Evolutionary conservation across 371 early-diverging fungal species (phyloP).

Genomic region (Paramicrosporidium saccamoebae): DNA sequence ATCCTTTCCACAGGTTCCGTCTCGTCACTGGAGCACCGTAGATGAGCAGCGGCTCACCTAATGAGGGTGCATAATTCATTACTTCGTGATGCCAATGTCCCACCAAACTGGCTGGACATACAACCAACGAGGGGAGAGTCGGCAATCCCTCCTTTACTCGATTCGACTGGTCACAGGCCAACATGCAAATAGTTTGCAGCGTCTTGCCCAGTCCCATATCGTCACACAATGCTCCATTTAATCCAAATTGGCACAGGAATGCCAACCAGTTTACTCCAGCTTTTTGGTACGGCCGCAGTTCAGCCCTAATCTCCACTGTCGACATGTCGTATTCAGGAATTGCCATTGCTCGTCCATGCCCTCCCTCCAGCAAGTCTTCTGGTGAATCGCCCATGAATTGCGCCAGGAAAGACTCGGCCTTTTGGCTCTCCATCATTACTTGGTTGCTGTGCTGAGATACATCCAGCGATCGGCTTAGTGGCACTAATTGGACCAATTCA

Average conservation of each 20-base stretch:
- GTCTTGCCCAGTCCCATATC: conserved; percentile 98
- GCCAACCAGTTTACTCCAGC: conserved; percentile 93
- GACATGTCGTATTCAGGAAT: conserved; percentile 47
- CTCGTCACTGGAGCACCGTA: conserved; percentile 46
- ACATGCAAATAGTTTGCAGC: conserved; percentile 77
- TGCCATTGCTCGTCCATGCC: conserved; percentile 66
- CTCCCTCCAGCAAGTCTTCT: conserved; percentile 45
- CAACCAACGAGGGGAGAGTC: conserved; percentile 60
- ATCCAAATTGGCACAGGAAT: conserved; percentile 72
- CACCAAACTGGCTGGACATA: conserved; percentile 85
- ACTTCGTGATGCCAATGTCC: conserved; percentile 97
- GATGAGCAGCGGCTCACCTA: conserved; percentile 51
- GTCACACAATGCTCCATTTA: conserved; percentile 94
- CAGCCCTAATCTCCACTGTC: conserved; percentile 56
- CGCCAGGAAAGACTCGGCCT: conserved; percentile 44
- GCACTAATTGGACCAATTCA: conserved; percentile 61
- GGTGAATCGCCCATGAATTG: conserved; percentile 29
- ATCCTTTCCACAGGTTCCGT: conserved; percentile 7
- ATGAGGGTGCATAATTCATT: conserved; percentile 25
- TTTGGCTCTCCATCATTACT: conserved; percentile 40
- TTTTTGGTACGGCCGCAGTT: conserved; percentile 72
- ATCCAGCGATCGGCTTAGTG: conserved; percentile 42
- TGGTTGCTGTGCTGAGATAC: conserved; percentile 3
- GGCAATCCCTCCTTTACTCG: conserved; percentile 11
- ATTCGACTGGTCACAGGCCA: conserved; percentile 52